Base-by-base conservation (phyloP, 192 early-diverging fungal species). In the Coemansia sp. region DNA sequence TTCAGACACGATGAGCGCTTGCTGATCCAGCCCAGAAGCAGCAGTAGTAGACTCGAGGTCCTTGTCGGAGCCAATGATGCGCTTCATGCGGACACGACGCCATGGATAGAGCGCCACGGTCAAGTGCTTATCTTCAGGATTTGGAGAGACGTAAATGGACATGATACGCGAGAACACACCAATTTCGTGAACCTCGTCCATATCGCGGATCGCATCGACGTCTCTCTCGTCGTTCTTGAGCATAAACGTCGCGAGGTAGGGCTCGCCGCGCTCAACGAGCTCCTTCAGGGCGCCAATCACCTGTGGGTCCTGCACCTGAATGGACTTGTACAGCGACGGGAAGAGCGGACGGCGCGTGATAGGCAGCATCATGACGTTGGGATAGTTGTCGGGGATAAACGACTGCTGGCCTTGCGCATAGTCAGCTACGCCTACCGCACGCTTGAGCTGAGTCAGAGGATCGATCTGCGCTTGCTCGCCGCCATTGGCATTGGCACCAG, bases 141-240 rank as follows among this genome's bases (percentile, higher is more conserved):
- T 84, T 1, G 76, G 76, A n/a, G 91, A 89, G 6, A 93, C 92
- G 66, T 95, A 97, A 31, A 95, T 87, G 50, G 91, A 95, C 39
- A 95, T 96, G 69, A 99, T 96, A 66, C 97, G 95, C 37, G 93
- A 92, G 87, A 99, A 97, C 36, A 99, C 95, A 58, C 97, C 96
- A 9, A 97, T 89, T 13, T 76, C 76, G 73, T 97, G 90, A 16
- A 97, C 88, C 69, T 99, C 91, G 57, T 88, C 74, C 52, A 92
- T 73, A 58, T 71, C 68, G 5, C 85, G 86, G 64, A 97, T 90
- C 13, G 88, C 86, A 64, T 99, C 95, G 2, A 90, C 84, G 59
- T 96, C 95, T 60, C 86, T 72, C 16, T 92, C 90, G 57, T 97
- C 94, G 73, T 96, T 90, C 69, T 94, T 96, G 9, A 96, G 77